Evolutionary conservation across 768 basidiomycete genomes (phyloP).

Genomic region (Auriscalpium orientale): DNA sequence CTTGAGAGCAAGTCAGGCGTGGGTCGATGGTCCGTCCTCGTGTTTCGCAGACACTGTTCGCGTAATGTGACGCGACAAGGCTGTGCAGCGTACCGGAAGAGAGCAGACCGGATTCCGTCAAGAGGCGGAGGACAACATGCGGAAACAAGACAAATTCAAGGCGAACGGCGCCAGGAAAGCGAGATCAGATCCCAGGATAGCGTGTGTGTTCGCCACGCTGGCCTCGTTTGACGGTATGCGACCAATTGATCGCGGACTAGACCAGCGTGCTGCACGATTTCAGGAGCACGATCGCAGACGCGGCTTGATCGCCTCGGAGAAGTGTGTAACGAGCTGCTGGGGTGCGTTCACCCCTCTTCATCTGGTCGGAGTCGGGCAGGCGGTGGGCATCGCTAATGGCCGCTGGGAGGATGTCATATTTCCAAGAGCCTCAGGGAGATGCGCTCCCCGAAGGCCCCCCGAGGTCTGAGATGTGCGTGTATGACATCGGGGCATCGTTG

Average conservation of each 20-base stretch:
- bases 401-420: constrained; percentile 35
- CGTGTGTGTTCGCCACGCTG: constrained; percentile 34
- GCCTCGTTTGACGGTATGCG: background rate
- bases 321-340: constrained; percentile 54
- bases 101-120: constrained; percentile 59
- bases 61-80: background rate
- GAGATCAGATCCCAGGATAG: constrained; percentile 70
- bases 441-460: constrained; percentile 25
- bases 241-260: background rate
- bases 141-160: constrained; percentile 52
- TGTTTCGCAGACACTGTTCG: background rate
- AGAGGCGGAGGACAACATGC: constrained; percentile 53
- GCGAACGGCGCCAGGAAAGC: constrained; percentile 60
- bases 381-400: constrained; percentile 2
- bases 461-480: constrained; percentile 43
- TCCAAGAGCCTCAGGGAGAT: constrained; percentile 51
- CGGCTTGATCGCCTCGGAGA: constrained; percentile 47
- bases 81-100: constrained; percentile 38
- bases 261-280: constrained; percentile 45
- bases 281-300: constrained; percentile 70
- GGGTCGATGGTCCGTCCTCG: constrained; percentile 46
- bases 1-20: constrained; percentile 71
- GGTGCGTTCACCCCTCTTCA: constrained; percentile 38
- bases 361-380: constrained; percentile 1
- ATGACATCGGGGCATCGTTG: background rate